These are phyloP conservation scores for Tylopilus rubrobrunneus DNA, from an alignment of 768 basidiomycete species.

Conservation along the genomic window DNA sequence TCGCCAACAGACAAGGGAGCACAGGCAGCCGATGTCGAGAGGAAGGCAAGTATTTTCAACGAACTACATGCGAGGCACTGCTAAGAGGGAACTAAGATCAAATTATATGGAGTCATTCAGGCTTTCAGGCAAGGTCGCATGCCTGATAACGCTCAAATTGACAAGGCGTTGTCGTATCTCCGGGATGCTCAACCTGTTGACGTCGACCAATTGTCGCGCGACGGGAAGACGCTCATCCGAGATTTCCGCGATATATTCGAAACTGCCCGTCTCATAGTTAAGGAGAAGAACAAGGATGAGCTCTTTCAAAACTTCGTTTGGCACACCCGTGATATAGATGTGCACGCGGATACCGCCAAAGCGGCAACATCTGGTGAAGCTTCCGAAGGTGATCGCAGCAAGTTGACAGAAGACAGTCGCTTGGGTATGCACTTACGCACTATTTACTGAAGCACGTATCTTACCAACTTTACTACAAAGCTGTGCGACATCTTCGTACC, in stretches of 20 bases:
- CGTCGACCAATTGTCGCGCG: slow-evolving; percentile 61
- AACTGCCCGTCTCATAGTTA: slow-evolving; percentile 67
- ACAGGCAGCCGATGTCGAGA: slow-evolving; percentile 73
- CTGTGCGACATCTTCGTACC: slow-evolving; percentile 83
- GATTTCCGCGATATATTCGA: slow-evolving; percentile 79
- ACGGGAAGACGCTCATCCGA: slow-evolving; percentile 71
- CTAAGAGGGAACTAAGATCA: slow-evolving; percentile 37
- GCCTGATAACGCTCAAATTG: slow-evolving; percentile 80
- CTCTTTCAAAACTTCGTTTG: slow-evolving; percentile 89
- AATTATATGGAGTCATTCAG: slow-evolving; percentile 75
- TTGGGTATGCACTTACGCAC: slow-evolving; percentile 43
- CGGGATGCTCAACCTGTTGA: slow-evolving; percentile 58
- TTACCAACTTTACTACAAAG: slow-evolving; percentile 37
- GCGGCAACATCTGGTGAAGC: slow-evolving; percentile 35
- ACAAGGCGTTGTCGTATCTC: slow-evolving; percentile 65
- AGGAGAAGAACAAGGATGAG: slow-evolving; percentile 86
- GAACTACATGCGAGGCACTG: background rate
- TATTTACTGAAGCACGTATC: background rate
- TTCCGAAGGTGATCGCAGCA: slow-evolving; percentile 51
- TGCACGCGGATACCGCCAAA: slow-evolving; percentile 32
- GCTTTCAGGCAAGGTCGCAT: slow-evolving; percentile 77
- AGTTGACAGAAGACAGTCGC: slow-evolving; percentile 53
- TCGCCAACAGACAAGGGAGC: slow-evolving; percentile 56
- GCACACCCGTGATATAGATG: slow-evolving; percentile 57
- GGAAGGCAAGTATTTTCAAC: slow-evolving; percentile 47